Evolutionary conservation across 192 early-diverging fungal genomes (phyloP).

Genomic region (Allomyces javanicus): DNA sequence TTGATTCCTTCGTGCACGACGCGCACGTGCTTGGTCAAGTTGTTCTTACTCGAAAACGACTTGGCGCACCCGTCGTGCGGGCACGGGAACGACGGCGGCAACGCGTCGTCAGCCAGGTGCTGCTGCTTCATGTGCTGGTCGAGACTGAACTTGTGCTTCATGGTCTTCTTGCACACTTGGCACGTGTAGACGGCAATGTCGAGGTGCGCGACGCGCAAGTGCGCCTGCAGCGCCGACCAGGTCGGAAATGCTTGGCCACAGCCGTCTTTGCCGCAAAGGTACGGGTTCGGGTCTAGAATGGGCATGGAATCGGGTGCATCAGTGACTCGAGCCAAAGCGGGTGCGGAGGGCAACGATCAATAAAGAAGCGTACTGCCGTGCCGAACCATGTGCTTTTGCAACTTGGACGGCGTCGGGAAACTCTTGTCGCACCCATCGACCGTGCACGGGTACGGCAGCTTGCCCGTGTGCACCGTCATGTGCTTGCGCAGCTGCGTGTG

Average conservation of each 20-base stretch:
- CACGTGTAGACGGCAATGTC: not conserved
- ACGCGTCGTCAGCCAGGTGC: not conserved
- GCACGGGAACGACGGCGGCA: not conserved
- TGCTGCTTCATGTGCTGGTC: not conserved
- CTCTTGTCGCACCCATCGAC: not conserved
- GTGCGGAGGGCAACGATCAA: not conserved
- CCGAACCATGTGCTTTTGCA: not conserved
- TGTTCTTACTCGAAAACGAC: not conserved
- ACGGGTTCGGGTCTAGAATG: not conserved
- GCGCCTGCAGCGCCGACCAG: not conserved
- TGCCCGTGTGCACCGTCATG: not conserved
- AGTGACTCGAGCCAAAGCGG: not conserved
- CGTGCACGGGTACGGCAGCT: not conserved
- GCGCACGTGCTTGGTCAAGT: not conserved
- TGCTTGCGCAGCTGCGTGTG: not conserved
- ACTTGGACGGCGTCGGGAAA: not conserved
- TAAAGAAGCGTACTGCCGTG: not conserved
- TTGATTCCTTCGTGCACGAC: constrained; percentile 9
- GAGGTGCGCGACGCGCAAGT: not conserved
- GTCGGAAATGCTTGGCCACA: not conserved
- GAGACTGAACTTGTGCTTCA: no score
- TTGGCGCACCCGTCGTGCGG: not conserved
- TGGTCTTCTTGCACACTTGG: no score
- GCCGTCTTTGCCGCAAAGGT: not conserved
- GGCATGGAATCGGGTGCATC: not conserved